Evolutionary conservation across 306 rosid genomes (phyloP).

Genomic region (Dryas alaskensis): DNA sequence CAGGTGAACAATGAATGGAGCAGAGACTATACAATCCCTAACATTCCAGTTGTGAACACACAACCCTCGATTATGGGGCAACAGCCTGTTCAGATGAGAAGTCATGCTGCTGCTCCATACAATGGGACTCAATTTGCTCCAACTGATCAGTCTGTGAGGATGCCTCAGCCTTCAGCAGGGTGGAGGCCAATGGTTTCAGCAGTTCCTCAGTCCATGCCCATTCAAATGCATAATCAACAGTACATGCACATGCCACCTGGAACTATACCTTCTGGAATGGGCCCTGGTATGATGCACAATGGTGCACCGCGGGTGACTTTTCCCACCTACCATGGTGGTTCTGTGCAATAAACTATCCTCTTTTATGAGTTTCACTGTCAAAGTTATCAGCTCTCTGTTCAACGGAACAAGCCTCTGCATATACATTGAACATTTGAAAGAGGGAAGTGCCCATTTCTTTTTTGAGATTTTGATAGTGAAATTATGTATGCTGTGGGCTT

Average conservation of each 20-base stretch:
- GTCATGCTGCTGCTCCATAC: conserved; percentile 53
- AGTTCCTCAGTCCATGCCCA: conserved; percentile 53
- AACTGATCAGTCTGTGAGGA: conserved; percentile 38
- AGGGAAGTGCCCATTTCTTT: not conserved
- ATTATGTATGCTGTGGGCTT: conserved; percentile 24
- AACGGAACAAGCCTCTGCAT: conserved; percentile 1
- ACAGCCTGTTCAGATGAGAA: conserved; percentile 51
- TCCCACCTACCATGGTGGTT: conserved; percentile 55
- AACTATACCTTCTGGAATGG: conserved; percentile 50
- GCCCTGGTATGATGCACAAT: conserved; percentile 64
- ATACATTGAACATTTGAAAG: not conserved
- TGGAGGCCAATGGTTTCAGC: conserved; percentile 61
- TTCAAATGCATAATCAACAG: conserved; percentile 56
- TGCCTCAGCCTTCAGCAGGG: conserved; percentile 64
- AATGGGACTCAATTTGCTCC: conserved; percentile 47
- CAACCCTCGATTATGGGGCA: conserved; percentile 77
- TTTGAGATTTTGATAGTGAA: conserved; percentile 28
- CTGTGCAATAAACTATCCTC: conserved; percentile 46
- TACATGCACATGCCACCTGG: conserved; percentile 57
- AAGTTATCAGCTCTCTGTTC: conserved; percentile 8
- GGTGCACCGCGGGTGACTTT: conserved; percentile 36
- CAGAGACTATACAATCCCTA: conserved; percentile 85
- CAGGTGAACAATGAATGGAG: conserved; percentile 95
- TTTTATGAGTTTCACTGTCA: conserved; percentile 3
- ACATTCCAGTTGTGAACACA: conserved; percentile 50